Base-by-base conservation (phyloP, 2,329 filamentous ascomycete genomes). In the Ascochyta fabae region DNA sequence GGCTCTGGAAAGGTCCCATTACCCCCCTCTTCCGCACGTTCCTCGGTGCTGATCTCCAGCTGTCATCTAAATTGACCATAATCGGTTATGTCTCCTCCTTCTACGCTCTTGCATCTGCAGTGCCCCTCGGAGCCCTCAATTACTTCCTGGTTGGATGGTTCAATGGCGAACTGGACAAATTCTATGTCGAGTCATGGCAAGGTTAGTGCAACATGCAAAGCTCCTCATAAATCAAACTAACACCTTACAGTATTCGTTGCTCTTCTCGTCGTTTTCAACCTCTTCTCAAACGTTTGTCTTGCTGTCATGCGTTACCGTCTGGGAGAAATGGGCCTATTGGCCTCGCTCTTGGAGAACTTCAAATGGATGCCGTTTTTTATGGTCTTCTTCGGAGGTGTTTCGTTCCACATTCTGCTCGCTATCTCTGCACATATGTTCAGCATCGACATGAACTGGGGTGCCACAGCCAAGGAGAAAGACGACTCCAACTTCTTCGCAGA, bases 401-500 rank as follows among this genome's bases (percentile, higher is more conserved):
- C 87, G 1, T 83, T 94, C 33, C 90, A 94, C 77, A 85, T 95
- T 53, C 90, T 86, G 23, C 88, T 92, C 74, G 91, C 91, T 3
- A 80, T 95, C 39, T 78, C 94, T 41, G 83, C 87, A 2, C 91
- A 94, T 78, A 91, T 93, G 87, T 91, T 94, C 72, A 87, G 90
- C 77, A 86, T 93, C 69, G 83, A 94, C 77, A 93, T 93, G 88
- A 86, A 84, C 2, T 93, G 90, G 90, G 90, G 90, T 46, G 87
- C 90, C 1, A 94, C 91, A 0, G 84, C 86, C 43, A 94, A 94
- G 77, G 91, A 95, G 78, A 86, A 85, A 45, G 88, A 91, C 69
- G 88, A 89, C 71, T 89, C 88, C 39, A 91, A 91, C 77, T 94
- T 94, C 77, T 93, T 92, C 77, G 90, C 90, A 59, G 90, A 93